Base-by-base conservation (phyloP, 148 eudicot species). In the Selenicereus undatus region DNA sequence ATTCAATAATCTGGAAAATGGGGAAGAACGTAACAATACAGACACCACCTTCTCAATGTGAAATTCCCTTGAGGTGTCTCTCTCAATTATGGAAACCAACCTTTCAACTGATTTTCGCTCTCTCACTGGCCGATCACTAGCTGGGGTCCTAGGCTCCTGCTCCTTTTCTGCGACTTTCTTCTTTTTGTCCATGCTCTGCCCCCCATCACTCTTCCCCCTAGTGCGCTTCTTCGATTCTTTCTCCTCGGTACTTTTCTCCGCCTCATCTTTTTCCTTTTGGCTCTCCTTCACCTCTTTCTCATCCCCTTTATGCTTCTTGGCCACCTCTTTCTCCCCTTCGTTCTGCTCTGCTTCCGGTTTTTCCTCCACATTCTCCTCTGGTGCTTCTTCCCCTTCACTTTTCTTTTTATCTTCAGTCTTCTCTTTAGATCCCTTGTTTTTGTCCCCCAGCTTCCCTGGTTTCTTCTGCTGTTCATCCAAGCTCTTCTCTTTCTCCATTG, bases 101-200 rank as follows among this genome's bases (percentile, higher is more conserved):
- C 64, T 58, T 20, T 58, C 64, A 58, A 58, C n/a, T 58, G 21
- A 5, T 20, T 20, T 58, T 18, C 64, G 64, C 2, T 60, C 21
- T 20, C 65, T 12, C 18, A 52, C 58, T 0, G 58, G 58, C 17
- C 58, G 58, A 52, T 52, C 16, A 52, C 17, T 11, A 52, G 58
- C 74, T 1, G 97, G 97, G 74, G 94, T 93, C 82, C 86, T 93
- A 8, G 83, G 92, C 80, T 91, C 92, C 66, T 35, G 76, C 32
- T 83, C 92, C 83, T 92, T 88, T 60, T 85, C 85, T 36, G 69
- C 83, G 9, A 75, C 82, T 75, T 87, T 87, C 36, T 81, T 85
- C 39, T 73, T 81, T 78, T 51, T 75, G 21, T 71, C 84, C 18
- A 75, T 70, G 71, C 80, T 73, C 80, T 76, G 81, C 16, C 62